Base-by-base conservation (phyloP, 208 protist genomes). In the Hexamita inflata region DNA sequence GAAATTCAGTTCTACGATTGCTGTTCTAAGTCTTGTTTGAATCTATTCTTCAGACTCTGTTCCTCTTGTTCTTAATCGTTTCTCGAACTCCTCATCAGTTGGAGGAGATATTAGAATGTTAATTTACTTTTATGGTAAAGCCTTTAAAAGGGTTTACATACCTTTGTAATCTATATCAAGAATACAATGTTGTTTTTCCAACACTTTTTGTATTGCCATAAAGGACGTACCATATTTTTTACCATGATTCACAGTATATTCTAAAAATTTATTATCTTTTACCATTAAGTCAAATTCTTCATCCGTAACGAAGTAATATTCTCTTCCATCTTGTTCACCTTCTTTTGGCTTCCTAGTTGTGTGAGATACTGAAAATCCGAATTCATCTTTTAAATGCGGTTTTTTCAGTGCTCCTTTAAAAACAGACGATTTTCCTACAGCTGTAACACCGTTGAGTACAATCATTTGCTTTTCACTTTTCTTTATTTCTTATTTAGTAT, bases 341-440 rank as follows among this genome's bases (percentile, higher is more conserved):
- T 2, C 15, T 13, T 76, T 34, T 29, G 78, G 78, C 32, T 30
- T 24, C 1, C 78, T 40, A n/a, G 78, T 81, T 11, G 78, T 81
- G 59, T 80, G 67, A 7, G 78, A 77, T 38, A 81, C 84, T 57
- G 82, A 87, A 61, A 92, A 92, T 62, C 82, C 85, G 77, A 90
- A 89, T 19, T 62, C 32, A 35, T 83, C 78, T 11, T 80, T 81
- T 62, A 77, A 88, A 42, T 84, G 65, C 7, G 75, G 76, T 76
- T 79, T 81, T n/a, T 15, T n/a, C 4, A 38, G 26, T 49, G 90
- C 4, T 9, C 11, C 7, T 32, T 73, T 58, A 75, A 78, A 73
- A 19, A 79, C 15, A 38, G 76, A 79, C 13, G 53, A 73, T 45
- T 79, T 79, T 38, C 76, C 76, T 19, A n/a, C 38, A 4, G 30